Percentiles rank a stretch among this genome's conserved stretches.
phyloP scores from a whole-genome alignment of 2,329 filamentous ascomycete species.

The Curvularia eragrostidis region DNA sequence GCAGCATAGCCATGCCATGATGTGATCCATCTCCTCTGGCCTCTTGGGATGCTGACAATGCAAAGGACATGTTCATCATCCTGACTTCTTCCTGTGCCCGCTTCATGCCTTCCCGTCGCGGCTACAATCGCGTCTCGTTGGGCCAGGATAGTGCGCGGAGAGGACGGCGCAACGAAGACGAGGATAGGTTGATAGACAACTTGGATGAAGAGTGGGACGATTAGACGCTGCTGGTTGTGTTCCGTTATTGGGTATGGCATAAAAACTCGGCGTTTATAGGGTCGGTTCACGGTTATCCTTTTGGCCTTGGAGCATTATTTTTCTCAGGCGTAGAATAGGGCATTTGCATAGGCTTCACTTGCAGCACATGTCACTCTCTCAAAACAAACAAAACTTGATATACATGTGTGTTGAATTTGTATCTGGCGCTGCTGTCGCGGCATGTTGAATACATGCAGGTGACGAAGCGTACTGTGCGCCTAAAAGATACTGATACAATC shows the following conservation, averaged over 20 bases:
- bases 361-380: not conserved
- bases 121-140: conserved; percentile 70
- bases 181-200: conserved; percentile 94
- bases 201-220: conserved; percentile 98
- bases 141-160: conserved; percentile 52
- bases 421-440: not conserved
- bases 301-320: conserved; percentile 9
- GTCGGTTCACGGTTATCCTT: conserved; percentile 4
- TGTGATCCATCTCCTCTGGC: not conserved
- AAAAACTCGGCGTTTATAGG: conserved; percentile 13
- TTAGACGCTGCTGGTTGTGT: conserved; percentile 27
- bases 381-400: not conserved
- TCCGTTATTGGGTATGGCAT: not conserved
- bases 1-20: conserved; percentile 6
- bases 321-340: not conserved
- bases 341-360: not conserved
- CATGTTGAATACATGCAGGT: not conserved
- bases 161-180: conserved; percentile 70
- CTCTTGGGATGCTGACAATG: conserved; percentile 19
- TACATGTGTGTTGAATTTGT: not conserved
- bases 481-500: not conserved
- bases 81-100: conserved; percentile 72
- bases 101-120: conserved; percentile 68
- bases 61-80: conserved; percentile 68
- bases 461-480: not conserved